Percentiles rank a stretch among this genome's conserved stretches.
Conservation (phyloP, 768 basidiomycete genomes). For the Sporobolomyces pararoseus region DNA sequence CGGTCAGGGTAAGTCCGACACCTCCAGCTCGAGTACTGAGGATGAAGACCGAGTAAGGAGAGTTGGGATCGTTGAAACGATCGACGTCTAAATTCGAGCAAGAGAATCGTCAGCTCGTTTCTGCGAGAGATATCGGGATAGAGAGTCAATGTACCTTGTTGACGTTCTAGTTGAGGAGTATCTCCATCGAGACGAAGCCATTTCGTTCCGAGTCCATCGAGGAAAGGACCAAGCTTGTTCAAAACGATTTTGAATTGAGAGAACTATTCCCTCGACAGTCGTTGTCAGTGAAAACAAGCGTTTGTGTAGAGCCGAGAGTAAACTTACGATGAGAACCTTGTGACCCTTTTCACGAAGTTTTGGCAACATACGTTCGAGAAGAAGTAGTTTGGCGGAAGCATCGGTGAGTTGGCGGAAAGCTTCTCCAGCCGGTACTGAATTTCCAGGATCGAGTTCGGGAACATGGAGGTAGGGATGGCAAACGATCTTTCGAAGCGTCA, state of each 20-base stretch:
- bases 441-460: constrained; percentile 40
- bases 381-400: constrained; percentile 64
- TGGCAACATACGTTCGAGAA: constrained; percentile 73
- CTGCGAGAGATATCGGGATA: constrained; percentile 77
- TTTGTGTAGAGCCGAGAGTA: neutral
- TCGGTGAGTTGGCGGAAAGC: constrained; percentile 39
- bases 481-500: constrained; percentile 96
- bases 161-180: constrained; percentile 76
- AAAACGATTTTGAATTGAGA: constrained; percentile 94
- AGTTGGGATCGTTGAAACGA: constrained; percentile 79
- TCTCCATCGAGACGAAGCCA: constrained; percentile 62
- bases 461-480: constrained; percentile 60
- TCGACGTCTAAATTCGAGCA: constrained; percentile 81
- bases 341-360: constrained; percentile 89
- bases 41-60: constrained; percentile 82
- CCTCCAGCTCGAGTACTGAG: constrained; percentile 79
- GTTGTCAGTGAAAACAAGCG: too few species aligned
- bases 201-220: constrained; percentile 65
- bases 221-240: constrained; percentile 96
- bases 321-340: constrained; percentile 66
- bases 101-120: constrained; percentile 69
- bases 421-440: constrained; percentile 10
- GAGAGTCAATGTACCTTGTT: constrained; percentile 54
- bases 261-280: constrained; percentile 29
- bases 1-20: constrained; percentile 75